phyloP scores from a whole-genome alignment of 371 early-diverging fungal species.

The Mucor mucedo region DNA sequence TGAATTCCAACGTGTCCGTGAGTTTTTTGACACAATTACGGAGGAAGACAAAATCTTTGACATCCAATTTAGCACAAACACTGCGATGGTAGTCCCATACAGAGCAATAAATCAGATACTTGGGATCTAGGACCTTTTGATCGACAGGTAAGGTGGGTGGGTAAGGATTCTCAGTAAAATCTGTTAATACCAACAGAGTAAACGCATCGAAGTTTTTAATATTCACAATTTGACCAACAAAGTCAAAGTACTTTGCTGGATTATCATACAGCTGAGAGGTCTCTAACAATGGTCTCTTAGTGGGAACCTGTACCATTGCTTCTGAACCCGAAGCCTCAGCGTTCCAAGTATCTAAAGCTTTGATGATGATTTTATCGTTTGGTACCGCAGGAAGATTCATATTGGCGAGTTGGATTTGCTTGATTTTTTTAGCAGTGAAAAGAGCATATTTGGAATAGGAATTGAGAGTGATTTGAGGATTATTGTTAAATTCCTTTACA shows the following conservation, averaged over 20 bases:
- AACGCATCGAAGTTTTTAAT: not conserved
- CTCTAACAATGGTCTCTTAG: not conserved
- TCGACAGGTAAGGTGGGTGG: not conserved
- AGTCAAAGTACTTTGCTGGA: conserved; percentile 2
- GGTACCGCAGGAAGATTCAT: not conserved
- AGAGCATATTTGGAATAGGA: too few relatives aligned
- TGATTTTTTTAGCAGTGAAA: too few relatives aligned
- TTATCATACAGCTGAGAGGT: not conserved
- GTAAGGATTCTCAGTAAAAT: conserved; percentile 20
- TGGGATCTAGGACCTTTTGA: not conserved
- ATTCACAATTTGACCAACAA: conserved; percentile 10
- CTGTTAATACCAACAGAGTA: conserved; percentile 23
- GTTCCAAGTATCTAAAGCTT: not conserved
- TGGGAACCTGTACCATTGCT: not conserved
- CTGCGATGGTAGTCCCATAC: conserved; percentile 33
- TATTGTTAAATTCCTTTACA: too few relatives aligned
- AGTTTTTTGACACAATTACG: conserved; percentile 5
- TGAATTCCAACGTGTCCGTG: conserved; percentile 1
- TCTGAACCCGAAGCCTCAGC: not conserved
- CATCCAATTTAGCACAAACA: not conserved
- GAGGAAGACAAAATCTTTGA: conserved; percentile 2
- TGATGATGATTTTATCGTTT: not conserved
- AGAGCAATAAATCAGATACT: conserved; percentile 8
- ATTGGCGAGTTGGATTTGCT: not conserved
- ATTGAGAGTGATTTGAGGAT: too few relatives aligned